Evolutionary conservation across 768 basidiomycete species (phyloP).

Genomic region (Trametes elegans): DNA sequence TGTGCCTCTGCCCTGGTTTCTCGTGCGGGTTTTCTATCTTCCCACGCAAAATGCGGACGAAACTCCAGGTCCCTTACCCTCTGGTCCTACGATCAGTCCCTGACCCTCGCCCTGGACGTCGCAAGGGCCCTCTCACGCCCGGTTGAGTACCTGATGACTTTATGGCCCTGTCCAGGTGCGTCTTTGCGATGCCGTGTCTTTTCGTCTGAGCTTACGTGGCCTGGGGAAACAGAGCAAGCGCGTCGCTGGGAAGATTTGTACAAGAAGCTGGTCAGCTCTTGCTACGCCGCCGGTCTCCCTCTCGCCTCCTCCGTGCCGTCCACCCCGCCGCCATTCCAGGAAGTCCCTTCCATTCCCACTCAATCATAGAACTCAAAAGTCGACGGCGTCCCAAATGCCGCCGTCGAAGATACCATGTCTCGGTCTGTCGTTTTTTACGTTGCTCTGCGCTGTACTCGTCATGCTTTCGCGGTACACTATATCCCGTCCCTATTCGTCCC

Average conservation of each 20-base stretch:
- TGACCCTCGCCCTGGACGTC: slow-evolving; percentile 61
- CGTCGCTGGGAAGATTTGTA: slow-evolving; percentile 46
- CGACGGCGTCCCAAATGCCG: not conserved
- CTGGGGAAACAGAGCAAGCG: slow-evolving; percentile 45
- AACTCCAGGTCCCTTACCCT: slow-evolving; percentile 48
- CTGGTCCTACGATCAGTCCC: slow-evolving; percentile 58
- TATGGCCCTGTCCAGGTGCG: slow-evolving; percentile 67
- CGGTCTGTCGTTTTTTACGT: not conserved
- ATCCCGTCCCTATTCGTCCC: not conserved
- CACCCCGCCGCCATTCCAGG: slow-evolving; percentile 15
- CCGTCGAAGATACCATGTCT: not conserved
- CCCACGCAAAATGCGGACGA: slow-evolving; percentile 13
- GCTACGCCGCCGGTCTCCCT: slow-evolving; percentile 45
- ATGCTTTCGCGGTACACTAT: slow-evolving; percentile 12
- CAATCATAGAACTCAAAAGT: not conserved
- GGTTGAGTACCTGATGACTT: slow-evolving; percentile 55
- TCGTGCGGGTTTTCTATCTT: not conserved
- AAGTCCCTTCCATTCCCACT: not conserved
- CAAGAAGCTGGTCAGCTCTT: slow-evolving; percentile 45
- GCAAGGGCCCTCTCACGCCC: slow-evolving; percentile 59
- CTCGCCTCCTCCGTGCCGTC: slow-evolving; percentile 31
- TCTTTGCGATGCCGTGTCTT: too few species aligned
- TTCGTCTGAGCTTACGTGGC: not conserved
- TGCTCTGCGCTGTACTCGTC: not conserved
- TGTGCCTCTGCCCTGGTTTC: slow-evolving; percentile 6